Evolutionary conservation across 768 basidiomycete genomes (phyloP), one percentile per base, ranked within the genome.

Genomic region (Termitomyces sp.): DNA sequence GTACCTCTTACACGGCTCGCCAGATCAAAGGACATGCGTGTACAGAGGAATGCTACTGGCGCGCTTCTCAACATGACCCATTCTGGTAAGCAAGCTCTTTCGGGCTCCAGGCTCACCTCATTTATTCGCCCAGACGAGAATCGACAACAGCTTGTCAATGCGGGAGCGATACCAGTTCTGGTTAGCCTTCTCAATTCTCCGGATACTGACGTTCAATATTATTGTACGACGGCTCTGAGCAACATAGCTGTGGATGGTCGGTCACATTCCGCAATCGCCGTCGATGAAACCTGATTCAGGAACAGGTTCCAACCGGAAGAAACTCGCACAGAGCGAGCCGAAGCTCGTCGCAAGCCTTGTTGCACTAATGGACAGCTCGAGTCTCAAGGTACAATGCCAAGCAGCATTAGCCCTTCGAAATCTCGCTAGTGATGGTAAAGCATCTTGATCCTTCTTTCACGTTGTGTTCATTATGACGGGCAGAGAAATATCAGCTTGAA

Each of bases 151-250:
- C 88, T 99, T 55, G 97, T 99, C 63, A 94, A 94, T 63, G 97
- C 97, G 30, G 97, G 97, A 4, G 97, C 97, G 22, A 98, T 99
- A 58, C 97, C 97, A 16, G 97, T 99, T 32, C 83, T 96, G 11
- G 97, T 99, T 63, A 88, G 88, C 67, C 79, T 99, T 35, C 78
- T 99, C 61, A 97, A 95, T 69, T 94, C 92, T 5, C 86, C 90
- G 49, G 97, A 99, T 70, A 99, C 97, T n/a, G 97, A 99, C 68
- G 97, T 99, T 2, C 97, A 99, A 71, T 99, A 99, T 68, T 99
- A 99, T 70, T 99, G 97, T 73, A 99, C 97, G 6, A 99, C 97
- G 13, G 97, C 97, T 6, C 74, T 99, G 65, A 94, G 92, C 70
- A 99, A 99, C 68, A 99, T 99, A 63, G 97, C 97, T 35, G 97